A percentile compares a stretch with the other conserved stretches of the same genome.
phyloP scores from a whole-genome alignment of 176 grass and related monocot genomes.

The Avena insularis region DNA sequence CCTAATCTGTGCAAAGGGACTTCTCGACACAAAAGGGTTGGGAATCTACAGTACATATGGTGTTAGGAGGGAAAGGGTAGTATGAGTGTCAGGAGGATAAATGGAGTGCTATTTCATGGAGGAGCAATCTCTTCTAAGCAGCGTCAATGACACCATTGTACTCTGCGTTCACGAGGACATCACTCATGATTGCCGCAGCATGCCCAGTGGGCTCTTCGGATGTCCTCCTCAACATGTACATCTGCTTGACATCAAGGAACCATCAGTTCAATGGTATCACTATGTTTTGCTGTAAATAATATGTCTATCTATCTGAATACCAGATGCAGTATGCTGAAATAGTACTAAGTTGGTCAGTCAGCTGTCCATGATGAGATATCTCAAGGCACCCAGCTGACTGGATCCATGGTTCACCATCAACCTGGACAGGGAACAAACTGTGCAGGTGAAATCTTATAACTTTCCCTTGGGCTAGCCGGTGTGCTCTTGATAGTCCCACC shows the following conservation, averaged over 20 bases:
- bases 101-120: conserved; percentile 88
- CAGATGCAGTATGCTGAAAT: conserved; percentile 10
- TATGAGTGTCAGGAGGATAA: conserved; percentile 58
- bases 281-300: neutral
- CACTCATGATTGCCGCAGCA: conserved; percentile 82
- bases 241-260: conserved; percentile 51
- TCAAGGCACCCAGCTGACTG: conserved; percentile 87
- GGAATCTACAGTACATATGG: conserved; percentile 6
- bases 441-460: conserved; percentile 80
- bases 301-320: neutral
- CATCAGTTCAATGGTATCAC: conserved; percentile 7
- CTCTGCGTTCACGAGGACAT: conserved; percentile 85
- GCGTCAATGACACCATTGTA: conserved; percentile 87
- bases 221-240: conserved; percentile 87
- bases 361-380: conserved; percentile 75
- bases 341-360: neutral
- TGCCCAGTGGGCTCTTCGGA: conserved; percentile 82
- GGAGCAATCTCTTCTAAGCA: conserved; percentile 77
- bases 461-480: conserved; percentile 83
- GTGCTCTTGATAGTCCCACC: conserved; percentile 90
- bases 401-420: conserved; percentile 99
- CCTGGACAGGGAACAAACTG: conserved; percentile 94
- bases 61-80: conserved; percentile 22
- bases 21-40: conserved; percentile 35
- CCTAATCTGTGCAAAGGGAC: conserved; percentile 12